Evolutionary conservation across 805 yeast genomes (phyloP).

Genomic region (Wickerhamomyces chaumierensis): DNA sequence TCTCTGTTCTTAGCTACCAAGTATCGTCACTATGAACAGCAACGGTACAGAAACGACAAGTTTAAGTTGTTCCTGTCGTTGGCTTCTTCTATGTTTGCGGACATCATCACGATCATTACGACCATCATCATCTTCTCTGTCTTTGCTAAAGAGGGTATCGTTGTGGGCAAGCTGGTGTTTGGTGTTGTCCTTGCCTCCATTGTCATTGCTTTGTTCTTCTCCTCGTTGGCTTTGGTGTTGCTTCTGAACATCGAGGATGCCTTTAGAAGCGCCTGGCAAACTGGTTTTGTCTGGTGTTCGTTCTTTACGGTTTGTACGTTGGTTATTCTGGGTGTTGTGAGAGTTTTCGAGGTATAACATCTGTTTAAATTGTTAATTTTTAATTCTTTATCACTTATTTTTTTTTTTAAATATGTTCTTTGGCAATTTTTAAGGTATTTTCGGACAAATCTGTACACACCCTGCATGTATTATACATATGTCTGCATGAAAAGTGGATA

Average conservation of each 20-base stretch:
- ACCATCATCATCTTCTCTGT: conserved; percentile 29
- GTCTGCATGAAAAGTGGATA: no score
- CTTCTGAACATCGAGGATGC: conserved; percentile 26
- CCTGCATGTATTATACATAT: background rate
- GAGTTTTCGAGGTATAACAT: background rate
- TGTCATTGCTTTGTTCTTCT: conserved; percentile 28
- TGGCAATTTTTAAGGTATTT: no score
- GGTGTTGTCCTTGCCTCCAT: conserved; percentile 29
- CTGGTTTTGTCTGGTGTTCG: conserved; percentile 29
- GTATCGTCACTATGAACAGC: conserved; percentile 1
- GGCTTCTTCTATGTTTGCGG: conserved; percentile 26
- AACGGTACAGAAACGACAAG: conserved; percentile 26
- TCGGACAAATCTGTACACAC: no score
- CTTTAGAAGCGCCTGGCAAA: conserved; percentile 24
- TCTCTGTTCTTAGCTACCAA: conserved; percentile 6
- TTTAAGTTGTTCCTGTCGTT: conserved; percentile 34
- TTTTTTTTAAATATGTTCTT: background rate
- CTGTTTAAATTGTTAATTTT: no score
- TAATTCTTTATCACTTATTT: background rate
- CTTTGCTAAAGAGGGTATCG: conserved; percentile 12
- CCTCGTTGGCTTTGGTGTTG: conserved; percentile 33
- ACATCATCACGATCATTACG: conserved; percentile 31
- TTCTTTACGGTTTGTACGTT: conserved; percentile 28
- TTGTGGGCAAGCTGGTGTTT: conserved; percentile 16
- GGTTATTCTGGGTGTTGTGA: conserved; percentile 32